phyloP scores from a whole-genome alignment of 2,329 filamentous ascomycete species.

The Hymenotorrendiella dingleyae region DNA sequence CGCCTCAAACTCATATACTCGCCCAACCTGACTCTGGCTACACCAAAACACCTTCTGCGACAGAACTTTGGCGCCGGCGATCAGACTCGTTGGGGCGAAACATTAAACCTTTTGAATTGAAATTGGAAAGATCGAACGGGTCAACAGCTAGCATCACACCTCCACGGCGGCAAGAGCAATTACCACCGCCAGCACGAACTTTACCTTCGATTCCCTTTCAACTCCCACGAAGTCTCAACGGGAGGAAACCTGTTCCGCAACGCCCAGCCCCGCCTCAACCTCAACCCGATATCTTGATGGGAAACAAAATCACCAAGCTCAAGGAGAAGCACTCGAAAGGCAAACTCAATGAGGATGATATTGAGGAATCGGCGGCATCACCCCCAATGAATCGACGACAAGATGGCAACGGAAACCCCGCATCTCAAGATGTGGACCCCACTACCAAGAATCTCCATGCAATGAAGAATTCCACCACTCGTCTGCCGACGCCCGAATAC shows the following conservation, averaged over 20 bases:
- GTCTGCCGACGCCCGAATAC: constrained; percentile 24
- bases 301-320: constrained; percentile 27
- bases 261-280: constrained; percentile 26
- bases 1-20: constrained; percentile 7
- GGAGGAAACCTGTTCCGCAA: constrained; percentile 24
- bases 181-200: constrained; percentile 12
- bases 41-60: constrained; percentile 16
- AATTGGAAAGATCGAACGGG: constrained; percentile 28
- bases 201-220: constrained; percentile 14
- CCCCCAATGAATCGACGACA: constrained; percentile 3
- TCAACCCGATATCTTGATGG: constrained; percentile 27
- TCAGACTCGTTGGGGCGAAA: constrained; percentile 24
- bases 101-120: constrained; percentile 25
- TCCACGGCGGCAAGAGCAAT: constrained; percentile 16
- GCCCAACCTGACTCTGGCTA: constrained; percentile 18
- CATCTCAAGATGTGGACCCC: constrained; percentile 5
- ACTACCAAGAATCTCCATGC: no score
- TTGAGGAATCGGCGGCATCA: no score
- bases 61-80: constrained; percentile 28
- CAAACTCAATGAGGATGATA: constrained; percentile 11
- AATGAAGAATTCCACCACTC: constrained; percentile 10
- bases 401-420: constrained; percentile 13
- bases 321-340: constrained; percentile 19
- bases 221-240: constrained; percentile 16
- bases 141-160: constrained; percentile 27